phyloP scores from a whole-genome alignment of 164 flowering plant species.

The Stephania japonica region DNA sequence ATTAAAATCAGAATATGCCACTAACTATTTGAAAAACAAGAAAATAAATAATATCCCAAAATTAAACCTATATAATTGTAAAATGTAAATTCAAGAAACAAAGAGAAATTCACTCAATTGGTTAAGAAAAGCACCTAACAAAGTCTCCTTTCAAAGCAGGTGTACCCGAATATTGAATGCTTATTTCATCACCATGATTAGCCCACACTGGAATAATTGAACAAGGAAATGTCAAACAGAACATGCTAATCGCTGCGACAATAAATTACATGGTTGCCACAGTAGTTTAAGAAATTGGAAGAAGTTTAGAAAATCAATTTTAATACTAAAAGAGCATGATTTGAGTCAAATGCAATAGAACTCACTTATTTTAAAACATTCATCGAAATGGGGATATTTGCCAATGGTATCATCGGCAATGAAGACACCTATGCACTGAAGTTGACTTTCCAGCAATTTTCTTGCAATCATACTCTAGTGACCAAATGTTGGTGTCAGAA shows the following conservation, averaged over 20 bases:
- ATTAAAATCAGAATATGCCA: background rate
- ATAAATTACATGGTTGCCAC: background rate
- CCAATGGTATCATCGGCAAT: conserved; percentile 66
- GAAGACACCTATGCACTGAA: conserved; percentile 74
- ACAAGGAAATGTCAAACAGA: conserved; percentile 9
- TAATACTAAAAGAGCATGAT: background rate
- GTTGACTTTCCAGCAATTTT: conserved; percentile 73
- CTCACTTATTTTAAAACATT: conserved; percentile 76
- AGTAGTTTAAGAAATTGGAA: background rate
- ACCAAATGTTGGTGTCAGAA: conserved; percentile 8
- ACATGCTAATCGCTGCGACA: background rate
- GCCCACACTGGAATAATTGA: conserved; percentile 73
- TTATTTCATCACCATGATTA: conserved; percentile 93
- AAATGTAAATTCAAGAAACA: background rate
- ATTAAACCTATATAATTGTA: background rate
- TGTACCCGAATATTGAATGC: conserved; percentile 96
- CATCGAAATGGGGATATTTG: conserved; percentile 67
- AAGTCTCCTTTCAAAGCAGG: conserved; percentile 97
- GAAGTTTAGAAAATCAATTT: background rate
- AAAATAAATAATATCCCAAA: background rate
- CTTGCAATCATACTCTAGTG: conserved; percentile 94
- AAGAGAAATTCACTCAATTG: background rate
- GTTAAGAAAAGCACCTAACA: conserved; percentile 55
- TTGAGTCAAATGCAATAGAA: conserved; percentile 5
- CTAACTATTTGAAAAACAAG: background rate